Base-by-base conservation (phyloP, 2,329 filamentous ascomycete species). In the Catunica adiposa region DNA sequence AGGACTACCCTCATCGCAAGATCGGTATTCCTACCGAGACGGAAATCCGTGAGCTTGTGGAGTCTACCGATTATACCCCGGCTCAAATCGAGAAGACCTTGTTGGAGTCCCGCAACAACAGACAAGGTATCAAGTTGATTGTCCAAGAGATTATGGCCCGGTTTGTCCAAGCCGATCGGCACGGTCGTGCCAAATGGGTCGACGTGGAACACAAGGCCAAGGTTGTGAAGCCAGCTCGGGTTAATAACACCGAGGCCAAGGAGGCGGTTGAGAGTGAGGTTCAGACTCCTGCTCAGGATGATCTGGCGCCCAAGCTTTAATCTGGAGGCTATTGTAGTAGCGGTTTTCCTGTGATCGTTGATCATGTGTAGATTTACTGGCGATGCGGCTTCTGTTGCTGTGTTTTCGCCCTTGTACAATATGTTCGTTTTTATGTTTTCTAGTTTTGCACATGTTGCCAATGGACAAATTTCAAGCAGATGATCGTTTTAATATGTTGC, bases 21-120 rank as follows among this genome's bases (percentile, higher is more conserved):
- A 80, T 89, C 29, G 84, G 83, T 3, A 72, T 96, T 59, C 92
- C 90, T 3, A 76, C 73, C 1, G 89, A 97, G 69, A 62, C 63
- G 40, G 76, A 85, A 53, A 70, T 85, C 14, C 65, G 71, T 64
- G 56, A 62, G 8, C 54, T 75, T 42, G 70, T 82, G 17, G 62
- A 61, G 22, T 61, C 65, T 25, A 70, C 67, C 56, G 62, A 58
- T 23, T 67, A 66, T 63, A 72, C 69, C n/a, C 68, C 71, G 5
- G 69, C 75, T 59, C 73, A 85, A 66, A 76, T 89, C 58, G 68
- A 84, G 34, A 71, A 76, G 20, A 73, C 80, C 61, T 78, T 94
- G 44, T 67, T 86, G 38, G 69, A 72, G 50, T 72, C 68, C 61
- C 77, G 74, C 63, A 73, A 75, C 22, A 73, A 77, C 56, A 84